Base-by-base conservation (phyloP, 176 grass and related monocot genomes). In the Aegilops longissima region DNA sequence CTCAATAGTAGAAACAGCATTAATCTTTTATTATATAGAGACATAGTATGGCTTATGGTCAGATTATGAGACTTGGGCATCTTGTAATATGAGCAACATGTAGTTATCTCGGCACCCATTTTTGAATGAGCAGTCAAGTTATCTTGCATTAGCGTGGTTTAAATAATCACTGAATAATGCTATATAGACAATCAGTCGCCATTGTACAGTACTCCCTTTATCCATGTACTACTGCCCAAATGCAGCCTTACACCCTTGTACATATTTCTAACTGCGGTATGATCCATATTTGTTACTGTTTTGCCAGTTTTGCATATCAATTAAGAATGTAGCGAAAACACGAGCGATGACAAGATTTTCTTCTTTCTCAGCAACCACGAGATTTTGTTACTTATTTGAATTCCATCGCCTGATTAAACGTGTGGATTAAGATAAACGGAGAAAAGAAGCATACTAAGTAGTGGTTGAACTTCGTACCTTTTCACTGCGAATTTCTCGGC, bases 401-500 rank as follows among this genome's bases (percentile, higher is more conserved):
- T 65, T 64, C 13, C 9, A 66, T 47, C 7, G 35, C 44, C 25
- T 36, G 21, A 29, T 31, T 47, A 58, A 68, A 61, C 4, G 2
- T 4, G 75, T 75, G 51, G 78, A 61, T 27, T 33, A 67, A 69
- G 14, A 84, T 62, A 84, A 78, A 88, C 52, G 0, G 80, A 80
- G 39, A 76, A 80, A 78, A 61, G 17, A 80, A 59, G 17, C 31
- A 62, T 83, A 67, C 8, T 76, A 33, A 54, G 30, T 67, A 9
- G 52, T n/a, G 69, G 34, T 71, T 58, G 76, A 90, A 81, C 54
- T 58, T 59, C 79, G 65, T 89, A 98, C 96, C 96, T 94, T 98
- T 44, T 90, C 96, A 91, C 96, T 94, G 54, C 1, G 96, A 94
- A 98, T 94, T 42, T 98, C 96, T 85, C 86, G 85, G 42, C 82